Evolutionary conservation across 768 basidiomycete genomes (phyloP).

Genomic region (Panaeolus papilionaceus): DNA sequence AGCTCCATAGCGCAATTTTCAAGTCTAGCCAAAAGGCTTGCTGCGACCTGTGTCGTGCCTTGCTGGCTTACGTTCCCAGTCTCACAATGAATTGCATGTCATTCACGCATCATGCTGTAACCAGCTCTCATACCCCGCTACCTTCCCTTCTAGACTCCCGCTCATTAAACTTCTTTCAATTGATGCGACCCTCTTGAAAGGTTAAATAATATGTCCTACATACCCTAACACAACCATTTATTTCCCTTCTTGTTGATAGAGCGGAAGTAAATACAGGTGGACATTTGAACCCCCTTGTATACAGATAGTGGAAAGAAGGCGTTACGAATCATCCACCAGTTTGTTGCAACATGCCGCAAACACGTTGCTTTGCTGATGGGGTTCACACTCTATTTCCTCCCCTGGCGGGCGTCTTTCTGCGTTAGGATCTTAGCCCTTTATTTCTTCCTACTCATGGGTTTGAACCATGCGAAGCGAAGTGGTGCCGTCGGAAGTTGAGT

Average conservation of each 20-base stretch:
- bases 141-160: conserved; percentile 4
- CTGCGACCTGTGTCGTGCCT: not conserved
- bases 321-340: not conserved
- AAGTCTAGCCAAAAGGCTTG: not conserved
- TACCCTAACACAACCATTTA: conserved; percentile 6
- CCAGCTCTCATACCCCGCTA: not conserved
- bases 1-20: not conserved
- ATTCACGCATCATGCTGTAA: conserved; percentile 8
- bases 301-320: not conserved
- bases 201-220: conserved; percentile 1
- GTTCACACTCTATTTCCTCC: not conserved
- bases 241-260: not conserved
- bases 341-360: not conserved
- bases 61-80: not conserved
- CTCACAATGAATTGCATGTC: not conserved
- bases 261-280: not conserved
- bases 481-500: conserved; percentile 4
- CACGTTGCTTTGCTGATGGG: conserved; percentile 5
- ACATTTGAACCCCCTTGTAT: conserved; percentile 6
- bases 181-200: conserved; percentile 13
- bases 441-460: not conserved
- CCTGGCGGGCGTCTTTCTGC: conserved; percentile 12
- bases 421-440: not conserved
- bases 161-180: conserved; percentile 8
- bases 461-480: conserved; percentile 7